Evolutionary conservation across 1,284 basidiomycete genomes (phyloP).

Genomic region (Cryptococcus sp.): DNA sequence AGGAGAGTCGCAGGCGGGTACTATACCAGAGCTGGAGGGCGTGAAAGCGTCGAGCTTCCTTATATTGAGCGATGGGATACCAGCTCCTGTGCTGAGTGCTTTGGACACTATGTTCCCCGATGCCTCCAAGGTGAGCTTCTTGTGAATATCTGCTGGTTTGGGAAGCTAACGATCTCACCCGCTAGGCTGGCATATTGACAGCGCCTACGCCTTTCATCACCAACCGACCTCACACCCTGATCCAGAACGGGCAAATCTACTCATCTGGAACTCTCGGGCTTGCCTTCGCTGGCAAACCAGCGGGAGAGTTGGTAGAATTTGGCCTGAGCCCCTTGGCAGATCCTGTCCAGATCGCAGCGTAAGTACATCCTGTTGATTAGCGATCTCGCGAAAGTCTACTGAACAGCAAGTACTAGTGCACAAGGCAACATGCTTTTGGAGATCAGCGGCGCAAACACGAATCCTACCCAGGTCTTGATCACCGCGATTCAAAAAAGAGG

Average conservation of each 20-base stretch:
- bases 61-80: constrained; percentile 33
- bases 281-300: constrained; percentile 52
- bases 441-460: constrained; percentile 54
- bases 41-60: constrained; percentile 24
- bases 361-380: constrained; percentile 12
- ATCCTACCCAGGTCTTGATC: constrained; percentile 69
- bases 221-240: constrained; percentile 71
- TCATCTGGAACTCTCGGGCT: constrained; percentile 71
- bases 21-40: constrained; percentile 27
- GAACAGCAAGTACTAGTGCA: neutral
- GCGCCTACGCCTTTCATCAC: constrained; percentile 83
- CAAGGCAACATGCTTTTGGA: constrained; percentile 71
- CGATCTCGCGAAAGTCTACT: constrained; percentile 45
- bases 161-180: neutral
- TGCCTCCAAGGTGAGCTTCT: constrained; percentile 56
- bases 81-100: constrained; percentile 27
- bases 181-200: constrained; percentile 67
- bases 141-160: neutral
- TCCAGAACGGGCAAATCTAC: constrained; percentile 59
- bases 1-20: constrained; percentile 15
- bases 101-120: constrained; percentile 50
- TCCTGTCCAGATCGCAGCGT: constrained; percentile 61
- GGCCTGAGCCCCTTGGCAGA: constrained; percentile 58
- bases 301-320: constrained; percentile 53
- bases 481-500: constrained; percentile 55